Evolutionary conservation across 768 basidiomycete genomes (phyloP), one percentile per base, ranked within the genome.

Genomic region (Russula lepida): DNA sequence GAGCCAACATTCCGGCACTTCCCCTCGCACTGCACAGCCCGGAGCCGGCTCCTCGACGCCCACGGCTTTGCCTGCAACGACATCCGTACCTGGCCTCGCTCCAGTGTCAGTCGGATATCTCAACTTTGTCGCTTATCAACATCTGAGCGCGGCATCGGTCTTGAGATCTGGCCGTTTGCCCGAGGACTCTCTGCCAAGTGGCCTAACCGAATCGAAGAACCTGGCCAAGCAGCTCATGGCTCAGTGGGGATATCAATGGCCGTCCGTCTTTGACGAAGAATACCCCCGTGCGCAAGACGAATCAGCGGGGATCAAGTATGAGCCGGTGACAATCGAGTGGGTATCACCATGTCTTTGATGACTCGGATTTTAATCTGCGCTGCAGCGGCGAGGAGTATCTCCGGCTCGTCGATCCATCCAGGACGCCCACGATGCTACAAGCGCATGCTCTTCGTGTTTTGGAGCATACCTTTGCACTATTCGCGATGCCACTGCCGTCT

Each of bases 231-330:
- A 68, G 35, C 54, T 67, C 11, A 68, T 81, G 39, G 68, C 74
- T 35, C 67, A 58, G 11, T 64, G 69, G 55, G 77, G 78, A 37
- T 78, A 73, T 55, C 41, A 67, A 21, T 81, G 79, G 79, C 79
- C 79, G 13, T 57, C 70, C 17, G 64, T 79, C 21, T 68, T 80
- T 27, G 80, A 81, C 41, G 69, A 70, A 33, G 69, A 67, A n/a
- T 62, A 53, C 33, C 66, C 66, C 17, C 33, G 64, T 30, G 41
- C 48, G 3, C 48, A 62, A 46, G 59, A 58, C 19, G 60, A 66
- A 58, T 37, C 57, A 13, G 44, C 46, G 0, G 66, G 63, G 23
- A 51, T 66, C 32, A 65, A 65, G 49, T 66, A 66, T 37, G 64
- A 62, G 35, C 50, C 41, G 8, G 58, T 49, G 23, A 66, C 53